Percentiles rank a stretch among this genome's conserved stretches.
Evolutionary conservation across 2,329 filamentous ascomycete genomes (phyloP).

Genomic region (Didymella glomerata): DNA sequence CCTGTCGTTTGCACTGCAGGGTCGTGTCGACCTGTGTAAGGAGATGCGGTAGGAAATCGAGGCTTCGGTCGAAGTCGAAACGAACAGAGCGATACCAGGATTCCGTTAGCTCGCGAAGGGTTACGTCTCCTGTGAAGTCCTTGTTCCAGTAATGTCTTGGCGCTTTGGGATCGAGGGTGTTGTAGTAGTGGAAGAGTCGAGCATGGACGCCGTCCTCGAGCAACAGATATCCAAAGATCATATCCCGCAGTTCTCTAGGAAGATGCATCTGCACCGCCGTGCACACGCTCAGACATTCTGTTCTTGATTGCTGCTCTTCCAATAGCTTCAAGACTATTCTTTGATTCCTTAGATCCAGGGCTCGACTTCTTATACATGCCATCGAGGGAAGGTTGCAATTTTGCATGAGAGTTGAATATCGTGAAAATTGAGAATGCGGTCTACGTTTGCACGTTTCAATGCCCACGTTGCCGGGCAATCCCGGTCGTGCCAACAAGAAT

Average conservation of each 20-base stretch:
- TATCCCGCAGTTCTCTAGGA: conserved; percentile 24
- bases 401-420: conserved; percentile 8
- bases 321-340: not conserved
- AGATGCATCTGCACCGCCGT: conserved; percentile 12
- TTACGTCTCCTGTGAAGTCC: conserved; percentile 17
- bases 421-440: conserved; percentile 5
- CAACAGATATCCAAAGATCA: conserved; percentile 20
- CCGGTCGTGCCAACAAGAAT: conserved; percentile 13
- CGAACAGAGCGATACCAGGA: conserved; percentile 17
- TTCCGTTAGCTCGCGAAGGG: conserved; percentile 19
- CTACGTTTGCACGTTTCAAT: conserved; percentile 2
- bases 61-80: conserved; percentile 20
- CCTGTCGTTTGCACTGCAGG: conserved; percentile 11
- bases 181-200: conserved; percentile 17
- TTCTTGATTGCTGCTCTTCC: conserved; percentile 7
- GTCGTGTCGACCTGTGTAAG: conserved; percentile 17
- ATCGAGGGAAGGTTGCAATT: conserved; percentile 4
- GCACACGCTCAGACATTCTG: conserved; percentile 11
- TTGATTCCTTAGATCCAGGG: not conserved
- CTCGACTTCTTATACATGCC: not conserved
- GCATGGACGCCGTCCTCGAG: conserved; percentile 20
- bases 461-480: conserved; percentile 5
- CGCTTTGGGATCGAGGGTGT: conserved; percentile 20
- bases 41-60: conserved; percentile 20
- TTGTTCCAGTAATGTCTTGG: conserved; percentile 21